These are phyloP conservation scores for Xylariaceae sp. DNA, from an alignment of 2,329 filamentous ascomycete species.

Conservation along the genomic window DNA sequence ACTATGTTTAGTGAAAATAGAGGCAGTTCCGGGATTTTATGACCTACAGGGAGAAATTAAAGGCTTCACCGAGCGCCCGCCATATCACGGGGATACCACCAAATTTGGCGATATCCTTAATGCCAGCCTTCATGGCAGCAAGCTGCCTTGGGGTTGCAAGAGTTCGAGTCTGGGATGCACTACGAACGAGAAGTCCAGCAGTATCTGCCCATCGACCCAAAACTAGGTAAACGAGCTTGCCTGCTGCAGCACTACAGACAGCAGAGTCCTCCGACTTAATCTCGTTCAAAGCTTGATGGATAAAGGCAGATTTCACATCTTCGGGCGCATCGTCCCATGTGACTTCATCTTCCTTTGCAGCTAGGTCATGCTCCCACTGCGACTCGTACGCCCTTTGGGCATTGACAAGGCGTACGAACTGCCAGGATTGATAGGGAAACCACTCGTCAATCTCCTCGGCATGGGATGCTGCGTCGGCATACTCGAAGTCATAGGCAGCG, in stretches of 20 bases:
- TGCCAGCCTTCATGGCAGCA: conserved; percentile 54
- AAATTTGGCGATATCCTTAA: conserved; percentile 47
- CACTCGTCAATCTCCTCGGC: conserved; percentile 94
- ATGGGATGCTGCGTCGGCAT: conserved; percentile 67
- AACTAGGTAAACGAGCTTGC: conserved; percentile 57
- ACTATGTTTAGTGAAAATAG: conserved; percentile 29
- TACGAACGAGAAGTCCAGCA: conserved; percentile 44
- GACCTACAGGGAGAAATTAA: conserved; percentile 52
- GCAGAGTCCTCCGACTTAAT: conserved; percentile 45
- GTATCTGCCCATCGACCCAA: conserved; percentile 69
- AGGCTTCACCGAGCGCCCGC: conserved; percentile 46
- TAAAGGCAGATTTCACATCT: conserved; percentile 53
- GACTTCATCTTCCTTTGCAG: conserved; percentile 40
- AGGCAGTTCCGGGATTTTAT: conserved; percentile 15
- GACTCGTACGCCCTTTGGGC: conserved; percentile 73
- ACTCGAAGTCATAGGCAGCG: conserved; percentile 79
- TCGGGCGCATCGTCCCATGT: conserved; percentile 65
- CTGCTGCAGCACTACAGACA: conserved; percentile 50
- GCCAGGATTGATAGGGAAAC: conserved; percentile 88
- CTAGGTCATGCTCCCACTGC: conserved; percentile 60
- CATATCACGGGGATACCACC: conserved; percentile 51
- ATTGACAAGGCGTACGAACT: conserved; percentile 72
- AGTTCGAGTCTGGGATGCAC: conserved; percentile 43
- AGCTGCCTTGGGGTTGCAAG: conserved; percentile 55
- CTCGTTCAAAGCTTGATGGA: conserved; percentile 48